A percentile compares a stretch with the other conserved stretches of the same genome.
These are phyloP conservation scores for Podospora conica DNA, from an alignment of 495 filamentous ascomycete species.

Conservation along the genomic window DNA sequence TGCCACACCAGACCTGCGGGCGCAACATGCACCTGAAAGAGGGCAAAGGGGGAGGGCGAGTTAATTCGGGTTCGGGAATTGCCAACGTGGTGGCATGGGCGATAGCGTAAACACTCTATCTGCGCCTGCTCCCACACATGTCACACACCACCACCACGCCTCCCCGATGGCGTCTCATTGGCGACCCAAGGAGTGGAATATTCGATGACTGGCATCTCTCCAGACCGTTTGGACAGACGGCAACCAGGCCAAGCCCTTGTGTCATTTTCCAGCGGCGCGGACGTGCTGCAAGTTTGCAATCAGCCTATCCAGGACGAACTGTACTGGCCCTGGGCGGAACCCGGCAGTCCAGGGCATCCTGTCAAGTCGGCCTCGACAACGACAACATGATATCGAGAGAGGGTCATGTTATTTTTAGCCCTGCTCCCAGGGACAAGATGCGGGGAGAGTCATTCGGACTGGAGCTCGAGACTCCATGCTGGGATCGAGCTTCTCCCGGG, in stretches of 20 bases:
- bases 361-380: not conserved
- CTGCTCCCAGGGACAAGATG: not conserved
- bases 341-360: not conserved
- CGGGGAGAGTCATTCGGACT: not conserved
- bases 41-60: not conserved
- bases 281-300: not conserved
- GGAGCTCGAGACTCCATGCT: not conserved
- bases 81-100: not conserved
- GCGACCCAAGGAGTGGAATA: not conserved
- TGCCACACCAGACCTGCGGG: not conserved
- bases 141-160: not conserved
- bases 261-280: not conserved
- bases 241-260: not conserved
- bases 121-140: not conserved
- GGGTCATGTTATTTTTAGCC: not conserved
- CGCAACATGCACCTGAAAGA: not conserved
- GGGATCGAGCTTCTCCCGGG: not conserved
- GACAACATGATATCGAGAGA: not conserved
- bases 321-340: not conserved
- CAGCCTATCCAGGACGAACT: not conserved
- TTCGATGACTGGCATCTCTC: not conserved
- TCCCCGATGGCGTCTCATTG: not conserved
- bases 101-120: not conserved
- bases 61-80: not conserved
- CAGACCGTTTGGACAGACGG: not conserved